These are phyloP conservation scores for Clavispora asparagi DNA, from an alignment of 805 yeast genomes.

Conservation along the genomic window DNA sequence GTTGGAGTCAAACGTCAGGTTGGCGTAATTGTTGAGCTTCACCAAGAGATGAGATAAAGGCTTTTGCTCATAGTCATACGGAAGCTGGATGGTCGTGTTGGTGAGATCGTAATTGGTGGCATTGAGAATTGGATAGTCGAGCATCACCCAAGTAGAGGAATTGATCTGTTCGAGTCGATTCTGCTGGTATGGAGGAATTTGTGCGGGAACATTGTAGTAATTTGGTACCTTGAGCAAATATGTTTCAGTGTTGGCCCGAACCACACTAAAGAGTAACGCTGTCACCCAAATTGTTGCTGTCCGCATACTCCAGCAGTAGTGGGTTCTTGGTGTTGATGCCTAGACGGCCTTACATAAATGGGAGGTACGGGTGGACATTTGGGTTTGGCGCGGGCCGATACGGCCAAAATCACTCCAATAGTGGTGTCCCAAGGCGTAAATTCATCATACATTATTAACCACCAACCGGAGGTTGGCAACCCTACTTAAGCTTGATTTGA, in stretches of 20 bases:
- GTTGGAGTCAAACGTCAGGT: constrained; percentile 18
- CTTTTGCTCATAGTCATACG: constrained; percentile 8
- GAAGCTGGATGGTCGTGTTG: constrained; percentile 5
- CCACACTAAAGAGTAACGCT: background rate
- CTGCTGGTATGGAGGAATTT: background rate
- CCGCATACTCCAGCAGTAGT: background rate
- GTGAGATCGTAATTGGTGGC: constrained; percentile 3
- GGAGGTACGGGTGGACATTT: background rate
- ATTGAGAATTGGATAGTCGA: constrained; percentile 11
- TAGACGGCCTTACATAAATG: background rate
- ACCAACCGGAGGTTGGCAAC: background rate
- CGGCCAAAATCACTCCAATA: background rate
- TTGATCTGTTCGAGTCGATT: constrained; percentile 3
- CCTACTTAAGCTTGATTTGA: background rate
- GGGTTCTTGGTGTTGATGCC: background rate
- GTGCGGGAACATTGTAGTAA: constrained; percentile 27
- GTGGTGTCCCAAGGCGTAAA: background rate
- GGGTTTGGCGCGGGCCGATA: background rate
- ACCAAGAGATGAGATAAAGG: constrained; percentile 18
- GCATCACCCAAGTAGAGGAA: constrained; percentile 9
- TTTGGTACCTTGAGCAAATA: constrained; percentile 26
- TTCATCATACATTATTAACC: background rate
- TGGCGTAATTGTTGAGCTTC: constrained; percentile 29
- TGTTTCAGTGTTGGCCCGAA: constrained; percentile 36
- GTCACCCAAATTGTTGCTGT: background rate